Base-by-base conservation (phyloP, 2,329 filamentous ascomycete species). In the Trichophyton simii region DNA sequence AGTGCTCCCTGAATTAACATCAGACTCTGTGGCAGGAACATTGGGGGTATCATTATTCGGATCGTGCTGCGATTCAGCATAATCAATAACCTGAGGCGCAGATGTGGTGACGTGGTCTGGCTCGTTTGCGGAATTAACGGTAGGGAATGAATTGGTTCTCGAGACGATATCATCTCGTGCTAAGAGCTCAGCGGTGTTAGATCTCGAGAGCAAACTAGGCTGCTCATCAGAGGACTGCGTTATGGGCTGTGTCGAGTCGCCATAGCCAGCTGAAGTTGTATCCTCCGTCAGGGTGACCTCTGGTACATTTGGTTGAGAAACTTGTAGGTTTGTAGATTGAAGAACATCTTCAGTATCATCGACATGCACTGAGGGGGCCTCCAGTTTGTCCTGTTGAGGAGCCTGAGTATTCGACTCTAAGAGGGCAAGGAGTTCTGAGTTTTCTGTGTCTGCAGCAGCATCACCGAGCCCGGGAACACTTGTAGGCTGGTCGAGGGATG, bases 71-170 rank as follows among this genome's bases (percentile, higher is more conserved):
- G 59, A 18, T 59, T 57, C 31, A 34, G 5, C 2, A 8, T 8
- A 22, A 38, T 38, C 22, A 20, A 22, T 25, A 50, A n/a, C 11
- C 8, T 22, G 13, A 20, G 15, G 20, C 7, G 42, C 11, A 34
- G 58, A 36, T 9, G 58, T 36, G 2, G n/a, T 36, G 13, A 13
- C 0, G 28, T 60, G 15, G 25, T 18, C 20, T 25, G 20, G 18
- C 38, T 60, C 58, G 31, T 42, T 28, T 8, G 22, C 15, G 28
- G 57, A 41, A 13, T 61, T 38, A 28, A 65, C 31, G 3, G 42
- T 31, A 22, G 65, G 66, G 31, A 64, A 62, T 7, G 62, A 59
- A 50, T 61, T 62, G 34, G 58, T 59, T 52, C 57, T 44, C 5
- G 42, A 44, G 22, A 59, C 52, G 28, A 57, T 38, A 59, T 59